Conservation (phyloP, 2,329 filamentous ascomycete genomes). For the Alternaria panax region DNA sequence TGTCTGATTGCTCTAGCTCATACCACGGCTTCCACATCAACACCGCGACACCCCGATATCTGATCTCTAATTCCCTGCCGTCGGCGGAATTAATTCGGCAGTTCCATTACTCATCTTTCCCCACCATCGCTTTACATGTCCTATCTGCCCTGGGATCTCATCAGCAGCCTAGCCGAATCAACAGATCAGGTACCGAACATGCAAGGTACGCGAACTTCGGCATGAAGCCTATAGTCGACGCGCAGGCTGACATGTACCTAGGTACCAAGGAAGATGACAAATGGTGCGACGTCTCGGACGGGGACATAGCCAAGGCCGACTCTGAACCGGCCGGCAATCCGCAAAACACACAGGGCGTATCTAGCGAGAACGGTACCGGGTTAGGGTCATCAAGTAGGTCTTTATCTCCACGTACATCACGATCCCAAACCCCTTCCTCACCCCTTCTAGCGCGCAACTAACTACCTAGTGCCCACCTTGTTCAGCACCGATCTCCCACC, state of each 20-base stretch:
- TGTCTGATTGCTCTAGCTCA: background rate
- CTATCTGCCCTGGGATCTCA: background rate
- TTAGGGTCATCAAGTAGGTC: slow-evolving; percentile 27
- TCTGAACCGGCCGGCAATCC: background rate
- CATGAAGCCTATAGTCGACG: background rate
- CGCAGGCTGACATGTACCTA: background rate
- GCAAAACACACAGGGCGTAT: too few species aligned
- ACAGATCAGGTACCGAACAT: background rate
- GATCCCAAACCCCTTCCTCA: background rate
- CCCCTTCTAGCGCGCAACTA: background rate
- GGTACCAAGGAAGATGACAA: slow-evolving; percentile 14
- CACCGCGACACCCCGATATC: background rate
- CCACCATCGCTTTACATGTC: background rate
- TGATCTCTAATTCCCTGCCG: background rate
- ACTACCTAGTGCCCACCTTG: slow-evolving; percentile 32
- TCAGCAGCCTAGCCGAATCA: background rate
- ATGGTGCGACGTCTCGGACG: slow-evolving; percentile 16
- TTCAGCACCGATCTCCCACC: slow-evolving; percentile 35
- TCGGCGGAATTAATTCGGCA: background rate
- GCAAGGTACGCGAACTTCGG: background rate
- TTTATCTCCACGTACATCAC: too few species aligned
- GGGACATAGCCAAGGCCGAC: background rate
- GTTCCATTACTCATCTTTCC: background rate
- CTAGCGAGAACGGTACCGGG: slow-evolving; percentile 5
- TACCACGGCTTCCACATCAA: background rate